Conservation (phyloP, 768 basidiomycete genomes). For the Termitomyces sp. region DNA sequence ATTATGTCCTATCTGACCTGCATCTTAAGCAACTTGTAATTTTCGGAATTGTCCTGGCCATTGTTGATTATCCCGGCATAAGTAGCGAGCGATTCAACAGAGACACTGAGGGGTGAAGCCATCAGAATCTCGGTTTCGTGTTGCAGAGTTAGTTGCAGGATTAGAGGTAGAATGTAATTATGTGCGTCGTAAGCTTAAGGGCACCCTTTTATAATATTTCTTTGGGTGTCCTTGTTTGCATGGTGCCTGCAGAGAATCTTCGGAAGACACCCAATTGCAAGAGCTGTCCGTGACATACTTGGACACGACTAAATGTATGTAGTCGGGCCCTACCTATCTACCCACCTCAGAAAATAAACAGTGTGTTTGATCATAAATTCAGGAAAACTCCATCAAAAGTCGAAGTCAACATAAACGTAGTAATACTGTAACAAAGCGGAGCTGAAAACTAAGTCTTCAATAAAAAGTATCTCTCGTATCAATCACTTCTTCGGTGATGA, state of each 20-base stretch:
- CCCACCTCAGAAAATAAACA: no score
- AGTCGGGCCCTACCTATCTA: no score
- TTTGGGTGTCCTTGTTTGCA: background rate
- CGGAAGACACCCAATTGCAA: no score
- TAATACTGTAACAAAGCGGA: no score
- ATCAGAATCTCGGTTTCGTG: background rate
- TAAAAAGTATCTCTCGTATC: background rate
- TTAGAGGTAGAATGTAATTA: background rate
- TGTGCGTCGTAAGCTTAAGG: background rate
- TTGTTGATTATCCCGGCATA: constrained; percentile 16
- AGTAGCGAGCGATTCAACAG: constrained; percentile 18
- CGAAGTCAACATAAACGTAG: background rate
- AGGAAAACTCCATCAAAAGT: background rate
- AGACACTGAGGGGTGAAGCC: constrained; percentile 15
- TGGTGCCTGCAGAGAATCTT: background rate
- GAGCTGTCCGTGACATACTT: no score
- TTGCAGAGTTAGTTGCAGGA: background rate
- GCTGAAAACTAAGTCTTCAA: no score
- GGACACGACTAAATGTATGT: no score
- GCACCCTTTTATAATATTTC: background rate
- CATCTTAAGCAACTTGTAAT: constrained; percentile 18
- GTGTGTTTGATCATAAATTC: no score
- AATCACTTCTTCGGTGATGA: background rate
- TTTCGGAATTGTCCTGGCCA: constrained; percentile 8
- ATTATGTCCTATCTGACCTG: constrained; percentile 16